Evolutionary conservation across 306 rosid species (phyloP).

Genomic region (Senna tora): DNA sequence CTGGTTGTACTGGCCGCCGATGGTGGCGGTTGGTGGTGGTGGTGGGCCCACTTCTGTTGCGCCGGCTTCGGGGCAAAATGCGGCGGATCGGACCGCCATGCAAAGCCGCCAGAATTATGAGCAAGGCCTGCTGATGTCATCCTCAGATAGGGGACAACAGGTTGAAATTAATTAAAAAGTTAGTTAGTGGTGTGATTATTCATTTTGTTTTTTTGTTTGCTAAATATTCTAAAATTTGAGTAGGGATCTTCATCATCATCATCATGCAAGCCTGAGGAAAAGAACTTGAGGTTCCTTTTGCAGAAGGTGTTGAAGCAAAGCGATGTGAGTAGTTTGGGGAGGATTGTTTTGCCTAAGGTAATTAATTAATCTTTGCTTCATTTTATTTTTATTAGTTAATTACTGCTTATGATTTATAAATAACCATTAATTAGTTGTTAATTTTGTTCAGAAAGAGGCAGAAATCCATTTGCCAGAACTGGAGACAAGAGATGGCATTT

Average conservation of each 20-base stretch:
- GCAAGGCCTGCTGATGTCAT: not conserved
- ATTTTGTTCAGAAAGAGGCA: slow-evolving; percentile 6
- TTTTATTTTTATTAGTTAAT: not conserved
- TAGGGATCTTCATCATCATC: no score
- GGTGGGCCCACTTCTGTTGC: not conserved
- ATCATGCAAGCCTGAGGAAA: not conserved
- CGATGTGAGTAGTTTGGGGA: slow-evolving; percentile 12
- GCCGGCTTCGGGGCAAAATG: not conserved
- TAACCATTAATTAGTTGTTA: not conserved
- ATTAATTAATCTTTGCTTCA: no score
- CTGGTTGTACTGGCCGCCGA: slow-evolving; percentile 8
- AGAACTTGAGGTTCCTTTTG: slow-evolving; percentile 24
- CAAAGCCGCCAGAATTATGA: not conserved
- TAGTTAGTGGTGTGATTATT: no score
- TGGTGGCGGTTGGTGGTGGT: no score
- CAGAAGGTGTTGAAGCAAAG: slow-evolving; percentile 25
- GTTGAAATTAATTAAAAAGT: not conserved
- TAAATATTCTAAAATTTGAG: not conserved
- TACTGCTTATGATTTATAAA: not conserved
- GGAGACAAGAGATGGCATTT: slow-evolving; percentile 18
- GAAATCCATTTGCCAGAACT: slow-evolving; percentile 18
- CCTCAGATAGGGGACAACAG: not conserved
- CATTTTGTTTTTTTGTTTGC: not conserved
- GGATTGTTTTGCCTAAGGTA: slow-evolving; percentile 20
- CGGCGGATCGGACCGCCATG: not conserved